Evolutionary conservation across 352 stramenopile genomes (phyloP).

Genomic region (Phytophthora litchii): DNA sequence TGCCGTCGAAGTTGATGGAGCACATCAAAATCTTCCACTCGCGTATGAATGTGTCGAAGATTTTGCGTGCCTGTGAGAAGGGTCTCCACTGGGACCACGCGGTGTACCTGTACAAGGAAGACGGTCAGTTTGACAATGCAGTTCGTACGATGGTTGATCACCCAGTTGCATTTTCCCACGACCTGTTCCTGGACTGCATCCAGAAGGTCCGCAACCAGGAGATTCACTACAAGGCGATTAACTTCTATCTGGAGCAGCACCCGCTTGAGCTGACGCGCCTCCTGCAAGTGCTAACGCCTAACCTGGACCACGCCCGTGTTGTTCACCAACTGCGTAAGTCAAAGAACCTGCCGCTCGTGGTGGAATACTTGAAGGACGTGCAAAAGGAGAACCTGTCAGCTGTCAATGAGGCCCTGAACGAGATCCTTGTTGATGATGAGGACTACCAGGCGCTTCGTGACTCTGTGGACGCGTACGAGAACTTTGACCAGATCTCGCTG

Average conservation of each 20-base stretch:
- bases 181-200: slow-evolving; percentile 99
- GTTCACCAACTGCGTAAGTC: slow-evolving; percentile 98
- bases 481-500: slow-evolving; percentile 99
- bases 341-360: slow-evolving; percentile 96
- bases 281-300: slow-evolving; percentile 98
- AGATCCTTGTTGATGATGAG: slow-evolving; percentile 96
- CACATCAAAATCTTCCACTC: slow-evolving; percentile 99
- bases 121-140: slow-evolving; percentile 99
- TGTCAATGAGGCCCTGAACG: slow-evolving; percentile 99
- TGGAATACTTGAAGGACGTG: slow-evolving; percentile 98
- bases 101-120: slow-evolving; percentile 99
- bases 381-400: slow-evolving; percentile 98
- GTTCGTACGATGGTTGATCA: slow-evolving; percentile 99
- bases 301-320: slow-evolving; percentile 98
- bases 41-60: slow-evolving; percentile 99
- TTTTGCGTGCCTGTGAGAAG: slow-evolving; percentile 97
- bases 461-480: slow-evolving; percentile 99
- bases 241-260: slow-evolving; percentile 98
- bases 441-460: slow-evolving; percentile 97
- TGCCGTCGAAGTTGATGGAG: slow-evolving; percentile 99
- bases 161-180: slow-evolving; percentile 96
- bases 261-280: slow-evolving; percentile 96
- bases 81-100: slow-evolving; percentile 98
- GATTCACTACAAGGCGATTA: slow-evolving; percentile 99
- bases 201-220: slow-evolving; percentile 99